Percentiles rank a stretch among this genome's conserved stretches.
These are phyloP conservation scores for Coffea eugenioides DNA, from an alignment of 257 asterid species.

Conservation along the genomic window DNA sequence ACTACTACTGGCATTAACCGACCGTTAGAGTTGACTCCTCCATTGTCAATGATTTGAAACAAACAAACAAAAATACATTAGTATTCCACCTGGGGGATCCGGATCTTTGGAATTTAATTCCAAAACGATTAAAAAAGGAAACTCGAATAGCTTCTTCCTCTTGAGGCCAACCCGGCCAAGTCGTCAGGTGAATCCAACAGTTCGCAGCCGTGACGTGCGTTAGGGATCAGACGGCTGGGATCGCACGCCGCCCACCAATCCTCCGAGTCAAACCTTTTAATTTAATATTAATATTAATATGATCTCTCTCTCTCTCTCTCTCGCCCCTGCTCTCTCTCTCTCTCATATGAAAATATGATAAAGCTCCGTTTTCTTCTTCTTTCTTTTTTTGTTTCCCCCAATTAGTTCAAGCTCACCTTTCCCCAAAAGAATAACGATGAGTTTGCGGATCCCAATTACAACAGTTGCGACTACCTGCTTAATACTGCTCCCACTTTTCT, in stretches of 20 bases:
- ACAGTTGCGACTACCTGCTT: no score
- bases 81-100: background rate
- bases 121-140: background rate
- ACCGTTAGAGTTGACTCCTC: constrained; percentile 5
- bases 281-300: background rate
- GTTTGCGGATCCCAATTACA: constrained; percentile 1
- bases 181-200: constrained; percentile 28
- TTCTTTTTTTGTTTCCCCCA: no score
- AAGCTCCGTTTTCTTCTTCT: no score
- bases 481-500: background rate
- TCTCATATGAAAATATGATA: background rate
- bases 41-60: background rate
- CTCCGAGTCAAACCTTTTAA: constrained; percentile 25
- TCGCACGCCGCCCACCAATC: constrained; percentile 42
- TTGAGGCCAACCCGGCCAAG: constrained; percentile 4
- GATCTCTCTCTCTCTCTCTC: constrained; percentile 6
- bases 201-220: constrained; percentile 41
- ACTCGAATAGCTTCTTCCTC: no score
- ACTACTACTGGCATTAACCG: no score
- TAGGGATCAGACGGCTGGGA: constrained; percentile 40
- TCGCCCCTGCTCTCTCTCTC: background rate
- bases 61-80: background rate
- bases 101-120: background rate
- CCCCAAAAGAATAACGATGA: no score
- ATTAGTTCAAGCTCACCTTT: no score